Evolutionary conservation across 2,329 filamentous ascomycete genomes (phyloP), one percentile per base, ranked within the genome.

Genomic region (Lecanicillium sp.): DNA sequence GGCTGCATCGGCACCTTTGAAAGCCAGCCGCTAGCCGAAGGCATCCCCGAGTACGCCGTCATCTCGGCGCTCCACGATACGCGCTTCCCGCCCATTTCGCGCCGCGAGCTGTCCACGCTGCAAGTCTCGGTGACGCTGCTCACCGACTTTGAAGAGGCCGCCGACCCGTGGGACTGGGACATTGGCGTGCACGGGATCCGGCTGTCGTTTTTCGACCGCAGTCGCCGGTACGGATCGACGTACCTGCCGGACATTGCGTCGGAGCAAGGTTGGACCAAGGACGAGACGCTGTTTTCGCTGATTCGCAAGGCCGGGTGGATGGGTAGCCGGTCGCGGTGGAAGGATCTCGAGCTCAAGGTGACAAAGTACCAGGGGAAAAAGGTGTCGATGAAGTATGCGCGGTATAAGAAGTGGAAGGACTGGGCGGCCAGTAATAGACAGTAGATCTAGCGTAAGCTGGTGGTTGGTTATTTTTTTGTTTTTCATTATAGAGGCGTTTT

Each of bases 1-100:
- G 92, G 92, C 43, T 98, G 92, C 68, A 96, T 98, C 56, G 92
- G 92, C 49, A 98, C 90, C 3, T 98, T 96, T 54, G 84, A 89
- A 53, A 60, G 80, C 3, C 78, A 85, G 52, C 76, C 83, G 35
- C 74, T 98, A 11, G 71, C 78, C 20, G 62, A 75, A 2, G 89
- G 88, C 4, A 67, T 98, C 31, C 68, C 78, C 37, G 79, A 78
- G 44, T 96, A 95, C 62, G 84, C 89, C 33, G 64, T 94, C 48
- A 92, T 83, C 37, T 88, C 89, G 58, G 78, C 78, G 3, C 62
- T 83, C 16, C 64, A 79, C 40, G 79, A 83, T 59, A 69, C 62
- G 43, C 76, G 79, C 35, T 83, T 83, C 64, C 54, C 60, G 9
- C 74, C 77, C 40, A 67, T 83, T 43, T 41, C 63, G 7, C 53